Percentiles rank a stretch among this genome's conserved stretches.
phyloP scores from a whole-genome alignment of 176 grass and related monocot species.

The Paspalum vaginatum region DNA sequence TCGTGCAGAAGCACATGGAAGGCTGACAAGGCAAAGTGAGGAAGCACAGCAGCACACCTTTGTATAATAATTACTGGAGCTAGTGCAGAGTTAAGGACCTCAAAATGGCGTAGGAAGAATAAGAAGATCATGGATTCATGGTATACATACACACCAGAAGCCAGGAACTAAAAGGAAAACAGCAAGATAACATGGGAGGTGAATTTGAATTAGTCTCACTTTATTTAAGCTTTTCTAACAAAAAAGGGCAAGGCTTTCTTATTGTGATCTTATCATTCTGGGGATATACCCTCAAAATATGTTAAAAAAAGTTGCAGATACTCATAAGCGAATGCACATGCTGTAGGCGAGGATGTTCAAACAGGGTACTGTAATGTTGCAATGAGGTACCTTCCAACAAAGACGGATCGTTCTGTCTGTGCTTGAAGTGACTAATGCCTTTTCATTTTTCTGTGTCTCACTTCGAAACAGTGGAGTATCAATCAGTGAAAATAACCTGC shows the following conservation, averaged over 20 bases:
- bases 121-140: not conserved
- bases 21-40: not conserved
- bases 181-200: not conserved
- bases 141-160: not conserved
- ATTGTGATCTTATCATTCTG: not conserved
- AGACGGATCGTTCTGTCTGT: conserved; percentile 82
- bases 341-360: not conserved
- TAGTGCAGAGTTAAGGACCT: not conserved
- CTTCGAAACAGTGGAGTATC: conserved; percentile 75
- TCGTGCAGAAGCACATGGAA: not conserved
- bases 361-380: conserved; percentile 1
- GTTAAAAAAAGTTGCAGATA: conserved; percentile 12
- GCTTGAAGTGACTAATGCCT: conserved; percentile 85
- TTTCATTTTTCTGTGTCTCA: conserved; percentile 58
- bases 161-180: conserved; percentile 11
- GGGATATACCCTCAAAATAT: conserved; percentile 12
- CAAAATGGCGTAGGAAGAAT: not conserved
- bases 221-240: not conserved
- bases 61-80: not conserved
- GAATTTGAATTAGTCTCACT: not conserved
- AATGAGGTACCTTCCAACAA: conserved; percentile 80
- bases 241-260: not conserved
- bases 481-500: conserved; percentile 72
- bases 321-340: conserved; percentile 8
- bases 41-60: conserved; percentile 19